A percentile compares a stretch with the other conserved stretches of the same genome.
These are phyloP conservation scores for Hericium erinaceus DNA, from an alignment of 768 basidiomycete species.

Conservation along the genomic window DNA sequence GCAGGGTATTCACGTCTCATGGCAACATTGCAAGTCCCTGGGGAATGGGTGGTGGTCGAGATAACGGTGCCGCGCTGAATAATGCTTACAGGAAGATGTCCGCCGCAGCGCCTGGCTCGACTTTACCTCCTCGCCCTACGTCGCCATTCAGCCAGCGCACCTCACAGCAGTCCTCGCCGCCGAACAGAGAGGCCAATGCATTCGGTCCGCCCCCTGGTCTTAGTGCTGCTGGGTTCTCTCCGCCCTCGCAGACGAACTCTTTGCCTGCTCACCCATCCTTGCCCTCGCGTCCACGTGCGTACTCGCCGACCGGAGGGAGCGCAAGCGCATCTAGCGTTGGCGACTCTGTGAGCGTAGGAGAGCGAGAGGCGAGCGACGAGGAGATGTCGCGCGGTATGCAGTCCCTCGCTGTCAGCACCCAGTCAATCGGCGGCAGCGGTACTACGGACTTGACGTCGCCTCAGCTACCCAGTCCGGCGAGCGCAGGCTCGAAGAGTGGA, in stretches of 20 bases:
- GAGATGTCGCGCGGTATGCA: constrained; percentile 24
- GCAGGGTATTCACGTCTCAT: constrained; percentile 3
- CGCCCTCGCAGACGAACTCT: constrained; percentile 17
- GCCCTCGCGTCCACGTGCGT: constrained; percentile 20
- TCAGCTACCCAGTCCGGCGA: constrained; percentile 69
- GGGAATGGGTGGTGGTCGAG: constrained; percentile 1
- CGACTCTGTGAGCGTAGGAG: constrained; percentile 18
- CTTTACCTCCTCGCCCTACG: constrained; percentile 17
- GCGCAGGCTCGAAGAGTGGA: constrained; percentile 26
- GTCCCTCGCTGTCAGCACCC: constrained; percentile 43
- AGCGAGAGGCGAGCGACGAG: constrained; percentile 23
- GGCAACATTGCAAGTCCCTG: constrained; percentile 8
- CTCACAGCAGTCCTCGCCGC: constrained; percentile 18
- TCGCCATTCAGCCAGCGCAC: constrained; percentile 12
- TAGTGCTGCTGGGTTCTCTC: constrained; percentile 19
- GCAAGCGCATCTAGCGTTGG: constrained; percentile 35
- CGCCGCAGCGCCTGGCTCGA: constrained; percentile 9
- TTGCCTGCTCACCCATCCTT: constrained; percentile 21
- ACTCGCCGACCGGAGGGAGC: constrained; percentile 25
- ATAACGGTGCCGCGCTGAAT: neutral
- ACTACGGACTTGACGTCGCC: constrained; percentile 54
- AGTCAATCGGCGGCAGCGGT: neutral
- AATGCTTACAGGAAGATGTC: constrained; percentile 17
- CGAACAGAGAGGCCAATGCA: constrained; percentile 13
- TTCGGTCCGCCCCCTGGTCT: constrained; percentile 5